Base-by-base conservation (phyloP, 805 yeast genomes). In the Zygosaccharomyces gambellarensis region DNA sequence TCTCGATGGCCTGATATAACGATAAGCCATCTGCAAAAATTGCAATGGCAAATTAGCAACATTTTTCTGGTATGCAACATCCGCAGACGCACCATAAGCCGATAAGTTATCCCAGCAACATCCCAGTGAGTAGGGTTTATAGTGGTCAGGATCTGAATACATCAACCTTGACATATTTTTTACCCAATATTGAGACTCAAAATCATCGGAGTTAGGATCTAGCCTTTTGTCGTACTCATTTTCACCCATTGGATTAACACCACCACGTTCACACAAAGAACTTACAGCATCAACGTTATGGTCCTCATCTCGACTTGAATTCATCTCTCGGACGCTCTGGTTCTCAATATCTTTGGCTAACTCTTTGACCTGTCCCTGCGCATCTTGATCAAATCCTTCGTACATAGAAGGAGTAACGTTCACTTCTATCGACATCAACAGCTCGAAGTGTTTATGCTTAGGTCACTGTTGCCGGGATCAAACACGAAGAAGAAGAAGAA, bases 51-150 rank as follows among this genome's bases (percentile, higher is more conserved):
- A 67, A 55, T 80, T 82, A 23, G 73, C 54, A 23, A 82, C 76
- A 3, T 83, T 82, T 3, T 80, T 71, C 64, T 82, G 87, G 64
- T 79, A 83, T 60, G 83, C 86, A 9, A 84, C 76, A 63, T 82
- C 88, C 3, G 82, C 73, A 3, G 88, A 85, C 46, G 79, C 73
- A 63, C 89, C 90, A 53, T 67, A 76, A 3, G 85, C 86, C 50
- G 83, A 63, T 58, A 83, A 68, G 58, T 81, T 67, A 50, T 75
- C 73, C 72, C 80, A 82, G 7, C 80, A 79, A 51, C 84, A 65
- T 21, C 87, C 85, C 55, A 84, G 67, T 14, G 77, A 70, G 28
- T 81, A 71, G 19, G 83, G 85, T 60, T 78, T 81, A 62, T 79
- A 83, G 66, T 79, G 80, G 22, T 82, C 87, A 0, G 80, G 79